phyloP scores from a whole-genome alignment of 2,329 filamentous ascomycete species.

The Dothistroma pini region DNA sequence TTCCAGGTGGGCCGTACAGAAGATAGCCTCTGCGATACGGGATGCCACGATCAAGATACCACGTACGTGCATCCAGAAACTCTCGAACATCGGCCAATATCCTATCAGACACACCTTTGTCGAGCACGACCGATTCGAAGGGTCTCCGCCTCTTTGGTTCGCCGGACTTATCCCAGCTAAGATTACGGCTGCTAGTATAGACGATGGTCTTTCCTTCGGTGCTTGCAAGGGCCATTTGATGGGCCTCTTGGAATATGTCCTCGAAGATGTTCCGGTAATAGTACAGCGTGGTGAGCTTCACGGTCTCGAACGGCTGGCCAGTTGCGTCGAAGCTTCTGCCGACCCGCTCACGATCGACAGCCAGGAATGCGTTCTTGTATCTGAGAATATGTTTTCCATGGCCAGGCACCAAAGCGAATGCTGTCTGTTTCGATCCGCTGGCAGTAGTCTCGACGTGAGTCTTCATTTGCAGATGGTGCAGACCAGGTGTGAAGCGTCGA shows the following conservation, averaged over 20 bases:
- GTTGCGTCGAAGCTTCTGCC: constrained; percentile 79
- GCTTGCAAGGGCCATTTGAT: constrained; percentile 70
- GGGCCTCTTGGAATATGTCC: constrained; percentile 82
- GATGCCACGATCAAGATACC: constrained; percentile 94
- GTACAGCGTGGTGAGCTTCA: constrained; percentile 89
- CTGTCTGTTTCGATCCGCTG: constrained; percentile 68
- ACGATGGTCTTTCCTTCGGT: constrained; percentile 92
- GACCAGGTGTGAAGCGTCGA: constrained; percentile 55
- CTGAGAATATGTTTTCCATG: constrained; percentile 86
- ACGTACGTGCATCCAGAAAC: constrained; percentile 73
- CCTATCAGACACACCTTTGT: constrained; percentile 75
- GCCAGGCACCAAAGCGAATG: constrained; percentile 85
- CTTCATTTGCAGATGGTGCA: constrained; percentile 63
- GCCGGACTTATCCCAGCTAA: constrained; percentile 82
- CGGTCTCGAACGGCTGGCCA: constrained; percentile 88
- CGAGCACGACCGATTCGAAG: constrained; percentile 80
- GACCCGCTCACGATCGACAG: constrained; percentile 74
- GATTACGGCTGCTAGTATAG: constrained; percentile 77
- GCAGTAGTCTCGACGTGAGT: constrained; percentile 60
- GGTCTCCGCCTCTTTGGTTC: constrained; percentile 82
- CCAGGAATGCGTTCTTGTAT: constrained; percentile 81
- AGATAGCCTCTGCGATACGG: constrained; percentile 85
- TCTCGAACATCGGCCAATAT: constrained; percentile 78
- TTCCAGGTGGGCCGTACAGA: constrained; percentile 64
- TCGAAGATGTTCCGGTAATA: constrained; percentile 85